A percentile compares a stretch with the other conserved stretches of the same genome.
Evolutionary conservation across 805 yeast species (phyloP).

Genomic region (Kodamaea fukazawae): DNA sequence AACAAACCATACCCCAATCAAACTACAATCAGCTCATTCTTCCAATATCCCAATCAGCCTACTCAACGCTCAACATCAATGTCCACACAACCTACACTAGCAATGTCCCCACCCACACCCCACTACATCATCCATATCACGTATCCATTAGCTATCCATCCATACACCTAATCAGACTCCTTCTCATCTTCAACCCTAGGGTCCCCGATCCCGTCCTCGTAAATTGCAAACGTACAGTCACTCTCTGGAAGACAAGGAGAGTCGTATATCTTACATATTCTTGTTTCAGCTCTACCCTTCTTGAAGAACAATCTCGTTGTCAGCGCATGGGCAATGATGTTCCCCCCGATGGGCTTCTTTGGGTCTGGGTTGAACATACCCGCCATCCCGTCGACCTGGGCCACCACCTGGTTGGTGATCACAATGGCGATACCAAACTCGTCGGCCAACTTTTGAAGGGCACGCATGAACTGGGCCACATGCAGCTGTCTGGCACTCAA

Average conservation of each 20-base stretch:
- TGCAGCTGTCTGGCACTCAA: constrained; percentile 91
- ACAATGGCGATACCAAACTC: constrained; percentile 97
- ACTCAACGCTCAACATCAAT: no score
- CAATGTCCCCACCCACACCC: no score
- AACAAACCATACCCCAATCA: no score
- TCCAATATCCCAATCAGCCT: no score
- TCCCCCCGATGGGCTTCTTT: constrained; percentile 97
- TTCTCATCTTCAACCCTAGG: constrained; percentile 75
- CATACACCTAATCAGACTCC: constrained; percentile 5
- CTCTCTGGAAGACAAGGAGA: constrained; percentile 96
- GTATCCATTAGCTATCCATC: no score
- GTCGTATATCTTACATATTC: constrained; percentile 92
- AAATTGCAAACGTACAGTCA: constrained; percentile 92
- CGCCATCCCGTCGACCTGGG: constrained; percentile 93
- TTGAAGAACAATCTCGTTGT: constrained; percentile 88
- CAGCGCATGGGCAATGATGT: constrained; percentile 94
- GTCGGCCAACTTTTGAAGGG: constrained; percentile 89
- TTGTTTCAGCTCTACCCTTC: constrained; percentile 88
- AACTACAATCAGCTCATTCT: no score
- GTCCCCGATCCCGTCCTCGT: constrained; percentile 96
- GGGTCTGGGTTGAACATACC: constrained; percentile 89
- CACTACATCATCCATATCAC: no score
- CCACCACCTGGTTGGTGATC: constrained; percentile 90
- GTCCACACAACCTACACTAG: no score
- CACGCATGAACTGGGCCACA: constrained; percentile 89